Conservation (phyloP, 192 early-diverging fungal genomes). For the Coemansia sp. region DNA sequence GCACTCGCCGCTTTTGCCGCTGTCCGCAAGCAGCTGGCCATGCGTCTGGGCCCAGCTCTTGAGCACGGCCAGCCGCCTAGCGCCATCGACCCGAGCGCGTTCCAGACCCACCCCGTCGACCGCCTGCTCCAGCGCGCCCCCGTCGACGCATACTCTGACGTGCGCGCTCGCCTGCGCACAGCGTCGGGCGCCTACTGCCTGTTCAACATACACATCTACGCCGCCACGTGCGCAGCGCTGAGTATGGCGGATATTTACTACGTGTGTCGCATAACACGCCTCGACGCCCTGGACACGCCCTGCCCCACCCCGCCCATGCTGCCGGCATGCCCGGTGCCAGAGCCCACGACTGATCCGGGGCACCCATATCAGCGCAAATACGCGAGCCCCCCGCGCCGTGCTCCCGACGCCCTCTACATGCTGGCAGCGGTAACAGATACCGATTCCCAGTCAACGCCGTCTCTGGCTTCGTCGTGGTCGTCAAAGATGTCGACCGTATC, state of each 20-base stretch:
- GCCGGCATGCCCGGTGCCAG: not conserved
- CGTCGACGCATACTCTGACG: constrained; percentile 11
- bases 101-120: constrained; percentile 37
- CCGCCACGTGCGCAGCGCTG: constrained; percentile 12
- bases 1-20: constrained; percentile 18
- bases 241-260: constrained; percentile 30
- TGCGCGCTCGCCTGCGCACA: constrained; percentile 44
- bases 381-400: not conserved
- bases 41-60: constrained; percentile 16
- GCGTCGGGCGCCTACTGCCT: constrained; percentile 26
- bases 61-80: constrained; percentile 21
- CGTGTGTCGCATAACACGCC: constrained; percentile 36
- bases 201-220: constrained; percentile 40
- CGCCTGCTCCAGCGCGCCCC: constrained; percentile 39
- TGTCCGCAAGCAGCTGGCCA: constrained; percentile 12
- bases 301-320: constrained; percentile 6
- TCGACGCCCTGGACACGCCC: constrained; percentile 31
- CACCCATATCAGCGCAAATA: constrained; percentile 16
- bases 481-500: constrained; percentile 21
- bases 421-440: constrained; percentile 34
- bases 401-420: constrained; percentile 26
- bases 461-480: constrained; percentile 12
- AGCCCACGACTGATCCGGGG: not conserved
- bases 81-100: constrained; percentile 36
- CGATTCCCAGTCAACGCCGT: not conserved